Percentiles rank a stretch among this genome's conserved stretches.
phyloP scores from a whole-genome alignment of 768 basidiomycete genomes.

The Phlegmacium glaucopus region DNA sequence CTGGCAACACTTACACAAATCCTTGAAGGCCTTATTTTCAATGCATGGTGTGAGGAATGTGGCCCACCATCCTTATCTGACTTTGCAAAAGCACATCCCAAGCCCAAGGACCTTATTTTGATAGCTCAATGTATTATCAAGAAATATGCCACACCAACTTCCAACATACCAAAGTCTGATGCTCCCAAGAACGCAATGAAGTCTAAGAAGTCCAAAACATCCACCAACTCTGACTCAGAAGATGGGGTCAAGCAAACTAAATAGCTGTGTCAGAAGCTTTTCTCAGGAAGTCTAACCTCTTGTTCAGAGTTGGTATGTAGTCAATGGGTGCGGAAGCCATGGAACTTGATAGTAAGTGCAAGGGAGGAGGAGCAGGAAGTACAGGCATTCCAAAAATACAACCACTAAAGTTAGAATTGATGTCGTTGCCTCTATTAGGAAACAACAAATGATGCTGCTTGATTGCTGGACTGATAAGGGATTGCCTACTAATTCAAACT shows the following conservation, averaged over 20 bases:
- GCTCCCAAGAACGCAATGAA: neutral
- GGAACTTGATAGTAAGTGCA: too few relatives aligned
- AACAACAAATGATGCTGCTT: too few relatives aligned
- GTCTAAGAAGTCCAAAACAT: neutral
- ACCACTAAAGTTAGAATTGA: too few relatives aligned
- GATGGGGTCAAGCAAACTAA: neutral
- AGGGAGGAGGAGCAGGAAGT: too few relatives aligned
- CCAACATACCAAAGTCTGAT: neutral
- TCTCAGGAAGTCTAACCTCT: too few relatives aligned
- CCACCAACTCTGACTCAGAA: neutral
- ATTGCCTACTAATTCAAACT: too few relatives aligned
- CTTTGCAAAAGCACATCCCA: constrained; percentile 25
- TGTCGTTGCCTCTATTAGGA: too few relatives aligned
- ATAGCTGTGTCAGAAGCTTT: too few relatives aligned
- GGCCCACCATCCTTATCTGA: constrained; percentile 1
- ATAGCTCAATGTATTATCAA: constrained; percentile 18
- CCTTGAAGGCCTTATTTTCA: constrained; percentile 27
- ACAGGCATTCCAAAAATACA: too few relatives aligned
- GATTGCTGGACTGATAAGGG: too few relatives aligned
- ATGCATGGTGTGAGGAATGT: constrained; percentile 22
- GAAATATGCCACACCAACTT: constrained; percentile 17
- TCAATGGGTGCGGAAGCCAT: too few relatives aligned
- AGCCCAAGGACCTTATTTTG: constrained; percentile 9
- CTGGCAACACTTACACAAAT: constrained; percentile 26
- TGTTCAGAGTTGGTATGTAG: too few relatives aligned